Evolutionary conservation across 108 stramenopile genomes (phyloP).

Genomic region (Stephanodiscus triporus): DNA sequence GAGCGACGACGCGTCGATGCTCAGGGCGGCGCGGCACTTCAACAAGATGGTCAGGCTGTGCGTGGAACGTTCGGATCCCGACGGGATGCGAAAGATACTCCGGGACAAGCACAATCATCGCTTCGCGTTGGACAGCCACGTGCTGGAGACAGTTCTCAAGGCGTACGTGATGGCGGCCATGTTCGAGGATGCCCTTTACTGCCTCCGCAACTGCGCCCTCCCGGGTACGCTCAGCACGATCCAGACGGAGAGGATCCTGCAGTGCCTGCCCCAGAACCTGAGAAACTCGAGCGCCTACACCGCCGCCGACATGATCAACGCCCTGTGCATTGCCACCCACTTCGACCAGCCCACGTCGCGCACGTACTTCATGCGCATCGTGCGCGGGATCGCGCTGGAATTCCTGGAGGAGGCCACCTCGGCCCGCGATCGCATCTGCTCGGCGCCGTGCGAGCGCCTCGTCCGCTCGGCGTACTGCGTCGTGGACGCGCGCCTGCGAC

Average conservation of each 20-base stretch:
- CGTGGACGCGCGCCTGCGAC: conserved; percentile 79
- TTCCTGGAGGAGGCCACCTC: conserved; percentile 91
- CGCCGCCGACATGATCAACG: conserved; percentile 92
- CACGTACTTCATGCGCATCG: conserved; percentile 89
- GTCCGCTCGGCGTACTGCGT: conserved; percentile 87
- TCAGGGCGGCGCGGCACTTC: conserved; percentile 74
- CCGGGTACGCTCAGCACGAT: conserved; percentile 71
- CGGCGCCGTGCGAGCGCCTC: conserved; percentile 87
- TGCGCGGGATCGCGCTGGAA: conserved; percentile 87
- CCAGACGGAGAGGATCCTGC: conserved; percentile 82
- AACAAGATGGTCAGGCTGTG: conserved; percentile 74
- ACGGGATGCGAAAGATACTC: conserved; percentile 69
- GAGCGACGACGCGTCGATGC: conserved; percentile 62
- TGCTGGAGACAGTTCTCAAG: conserved; percentile 89
- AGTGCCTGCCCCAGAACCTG: conserved; percentile 87
- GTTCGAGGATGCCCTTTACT: conserved; percentile 92
- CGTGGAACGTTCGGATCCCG: conserved; percentile 81
- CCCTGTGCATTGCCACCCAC: conserved; percentile 89
- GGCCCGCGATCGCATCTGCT: conserved; percentile 91
- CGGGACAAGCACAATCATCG: conserved; percentile 77
- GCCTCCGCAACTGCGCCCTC: conserved; percentile 79
- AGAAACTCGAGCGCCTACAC: conserved; percentile 81
- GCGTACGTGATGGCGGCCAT: conserved; percentile 90
- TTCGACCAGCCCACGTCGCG: conserved; percentile 83
- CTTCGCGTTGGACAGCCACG: conserved; percentile 75